Base-by-base conservation (phyloP, 192 early-diverging fungal genomes). In the Linnemannia hyalina region DNA sequence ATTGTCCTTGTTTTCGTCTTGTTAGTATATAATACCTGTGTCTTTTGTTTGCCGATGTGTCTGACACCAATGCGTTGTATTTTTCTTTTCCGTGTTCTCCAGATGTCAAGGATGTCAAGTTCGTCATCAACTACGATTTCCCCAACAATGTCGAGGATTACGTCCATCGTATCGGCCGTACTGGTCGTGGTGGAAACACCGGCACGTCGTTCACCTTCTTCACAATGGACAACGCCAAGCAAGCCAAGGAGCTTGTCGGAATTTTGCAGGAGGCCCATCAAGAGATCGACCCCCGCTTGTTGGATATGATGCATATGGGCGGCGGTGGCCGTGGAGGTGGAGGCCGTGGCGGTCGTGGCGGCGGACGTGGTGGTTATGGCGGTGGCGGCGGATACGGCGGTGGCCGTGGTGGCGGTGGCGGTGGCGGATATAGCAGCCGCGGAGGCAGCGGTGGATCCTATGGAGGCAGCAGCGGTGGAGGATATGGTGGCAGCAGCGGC, bases 41-140 rank as follows among this genome's bases (percentile, higher is more conserved):
- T 49, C 13, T 65, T 49, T 46, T 23, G 9, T 52, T 11, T 20
- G 16, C 18, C 6, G 20, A 5, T 70, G 70, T 57, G 42, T 41
- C 46, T 74, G 26, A 57, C 60, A 71, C 70, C 22, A 38, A 46
- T 57, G 42, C 22, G 8, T 6, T 35, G 23, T 78, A 32, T 32
- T 3, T 23, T 22, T 46, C 15, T 41, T 71, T 65, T 54, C 3
- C 73, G 40, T 22, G 57, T 70, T 82, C 82, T 80, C 36, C 88
- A 95, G 96, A 96, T 89, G 93, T 96, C 89, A 97, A 97, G 87
- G 96, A 98, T 88, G 97, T 99, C 87, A 98, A 98, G 86, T 96
- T 95, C 88, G 98, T 99, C 22, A 97, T 99, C 90, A 99, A 99
- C 89, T 96, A 96, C 80, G 97, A 97, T 75, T 97, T 97, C 92